Evolutionary conservation across 495 filamentous ascomycete genomes (phyloP).

Genomic region (Hypoxylon fuscum): DNA sequence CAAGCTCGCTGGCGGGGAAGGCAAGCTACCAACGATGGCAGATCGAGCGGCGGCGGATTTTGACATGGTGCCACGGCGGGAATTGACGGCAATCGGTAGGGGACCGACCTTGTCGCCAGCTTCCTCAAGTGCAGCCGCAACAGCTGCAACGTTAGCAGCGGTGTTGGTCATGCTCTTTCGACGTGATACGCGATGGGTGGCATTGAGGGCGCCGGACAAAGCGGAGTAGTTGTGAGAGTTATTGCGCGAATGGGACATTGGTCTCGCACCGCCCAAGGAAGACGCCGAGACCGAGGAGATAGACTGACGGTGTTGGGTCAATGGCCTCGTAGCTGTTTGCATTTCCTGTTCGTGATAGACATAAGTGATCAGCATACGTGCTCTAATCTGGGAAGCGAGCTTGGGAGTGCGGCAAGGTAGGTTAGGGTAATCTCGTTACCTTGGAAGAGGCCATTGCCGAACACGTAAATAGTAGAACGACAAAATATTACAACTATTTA

Average conservation of each 20-base stretch:
- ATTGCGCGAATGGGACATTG: constrained; percentile 71
- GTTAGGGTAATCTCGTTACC: constrained; percentile 47
- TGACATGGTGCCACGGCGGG: constrained; percentile 63
- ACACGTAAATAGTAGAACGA: constrained; percentile 43
- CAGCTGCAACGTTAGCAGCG: constrained; percentile 74
- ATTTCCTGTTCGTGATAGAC: constrained; percentile 54
- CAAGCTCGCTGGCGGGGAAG: constrained; percentile 63
- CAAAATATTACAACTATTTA: constrained; percentile 39
- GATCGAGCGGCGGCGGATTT: constrained; percentile 53
- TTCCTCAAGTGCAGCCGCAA: constrained; percentile 76
- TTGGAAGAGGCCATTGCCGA: constrained; percentile 64
- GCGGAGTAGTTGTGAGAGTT: constrained; percentile 86
- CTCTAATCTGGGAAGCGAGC: constrained; percentile 38
- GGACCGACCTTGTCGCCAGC: constrained; percentile 63
- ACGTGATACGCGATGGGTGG: constrained; percentile 85
- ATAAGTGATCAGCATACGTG: constrained; percentile 50
- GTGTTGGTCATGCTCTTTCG: constrained; percentile 90
- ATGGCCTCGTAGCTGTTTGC: constrained; percentile 57
- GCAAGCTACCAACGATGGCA: constrained; percentile 62
- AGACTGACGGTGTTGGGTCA: constrained; percentile 59
- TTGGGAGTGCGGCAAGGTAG: constrained; percentile 40
- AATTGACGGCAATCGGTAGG: constrained; percentile 58
- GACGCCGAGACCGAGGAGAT: constrained; percentile 52
- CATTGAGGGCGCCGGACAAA: constrained; percentile 72
- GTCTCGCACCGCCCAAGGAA: constrained; percentile 49